Evolutionary conservation across 148 eudicot species (phyloP).

Genomic region (Rhododendron vialii): DNA sequence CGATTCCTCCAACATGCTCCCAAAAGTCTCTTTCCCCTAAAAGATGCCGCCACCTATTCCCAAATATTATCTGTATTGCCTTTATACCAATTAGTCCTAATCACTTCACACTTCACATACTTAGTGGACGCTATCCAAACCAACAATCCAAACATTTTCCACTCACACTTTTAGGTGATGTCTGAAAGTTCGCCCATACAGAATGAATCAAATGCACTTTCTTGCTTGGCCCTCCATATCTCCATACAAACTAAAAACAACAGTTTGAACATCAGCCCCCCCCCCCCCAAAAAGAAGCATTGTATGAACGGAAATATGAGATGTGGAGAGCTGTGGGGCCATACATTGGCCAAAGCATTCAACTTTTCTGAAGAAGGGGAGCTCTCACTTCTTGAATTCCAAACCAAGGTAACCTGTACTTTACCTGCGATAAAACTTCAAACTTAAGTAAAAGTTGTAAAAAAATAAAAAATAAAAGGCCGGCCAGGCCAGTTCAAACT

Average conservation of each 20-base stretch:
- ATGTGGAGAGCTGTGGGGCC: slow-evolving; percentile 7
- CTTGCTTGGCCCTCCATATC: slow-evolving; percentile 62
- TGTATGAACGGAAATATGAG: not conserved
- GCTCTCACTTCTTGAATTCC: slow-evolving; percentile 88
- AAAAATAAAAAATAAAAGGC: not conserved
- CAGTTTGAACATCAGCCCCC: slow-evolving; percentile 13
- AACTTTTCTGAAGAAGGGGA: slow-evolving; percentile 61
- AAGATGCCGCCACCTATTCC: slow-evolving; percentile 97
- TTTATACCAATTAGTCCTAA: not conserved
- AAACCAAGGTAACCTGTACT: slow-evolving; percentile 88
- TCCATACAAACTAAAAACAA: slow-evolving; percentile 68
- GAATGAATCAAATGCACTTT: slow-evolving; percentile 73
- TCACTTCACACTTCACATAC: not conserved
- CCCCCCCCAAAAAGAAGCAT: not conserved
- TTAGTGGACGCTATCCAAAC: not conserved
- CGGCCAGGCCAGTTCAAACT: slow-evolving; percentile 1
- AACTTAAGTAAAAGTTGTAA: not conserved
- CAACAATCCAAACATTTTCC: not conserved
- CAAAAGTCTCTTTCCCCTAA: slow-evolving; percentile 94
- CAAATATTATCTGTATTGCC: slow-evolving; percentile 80
- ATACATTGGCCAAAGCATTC: slow-evolving; percentile 71
- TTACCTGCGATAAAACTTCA: slow-evolving; percentile 45
- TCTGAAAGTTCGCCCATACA: slow-evolving; percentile 93
- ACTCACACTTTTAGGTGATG: slow-evolving; percentile 82
- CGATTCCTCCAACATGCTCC: slow-evolving; percentile 97